Percentiles rank a stretch among this genome's conserved stretches.
These are phyloP conservation scores for Boletales sp. DNA, from an alignment of 768 basidiomycete genomes.

Conservation along the genomic window DNA sequence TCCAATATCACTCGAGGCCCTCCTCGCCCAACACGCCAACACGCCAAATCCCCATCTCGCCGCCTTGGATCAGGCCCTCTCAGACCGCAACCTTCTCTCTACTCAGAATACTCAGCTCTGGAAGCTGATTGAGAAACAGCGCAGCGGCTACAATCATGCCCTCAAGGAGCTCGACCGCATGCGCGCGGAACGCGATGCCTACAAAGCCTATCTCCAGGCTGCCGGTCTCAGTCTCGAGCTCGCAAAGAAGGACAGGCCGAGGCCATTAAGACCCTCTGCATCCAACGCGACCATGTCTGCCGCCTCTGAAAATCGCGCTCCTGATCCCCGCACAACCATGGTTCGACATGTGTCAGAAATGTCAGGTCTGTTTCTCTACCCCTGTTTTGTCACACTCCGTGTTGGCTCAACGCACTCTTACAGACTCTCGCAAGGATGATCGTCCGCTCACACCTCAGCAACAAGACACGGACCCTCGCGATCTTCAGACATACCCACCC, in stretches of 20 bases:
- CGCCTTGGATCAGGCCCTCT: slow-evolving; percentile 74
- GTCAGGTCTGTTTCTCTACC: slow-evolving; percentile 24
- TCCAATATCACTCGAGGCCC: slow-evolving; percentile 47
- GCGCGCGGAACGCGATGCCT: slow-evolving; percentile 73
- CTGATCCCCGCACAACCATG: slow-evolving; percentile 25
- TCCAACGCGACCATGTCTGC: slow-evolving; percentile 23
- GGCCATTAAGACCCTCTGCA: slow-evolving; percentile 13
- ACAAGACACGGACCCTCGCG: slow-evolving; percentile 2
- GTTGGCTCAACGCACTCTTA: background rate
- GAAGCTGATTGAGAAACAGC: slow-evolving; percentile 93
- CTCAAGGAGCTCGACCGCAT: slow-evolving; percentile 85
- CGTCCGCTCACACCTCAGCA: slow-evolving; percentile 18
- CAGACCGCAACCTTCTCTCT: slow-evolving; percentile 77
- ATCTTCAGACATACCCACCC: slow-evolving; percentile 4
- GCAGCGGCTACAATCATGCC: slow-evolving; percentile 73
- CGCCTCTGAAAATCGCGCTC: slow-evolving; percentile 11
- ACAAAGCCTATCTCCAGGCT: slow-evolving; percentile 33
- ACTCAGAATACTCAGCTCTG: slow-evolving; percentile 88
- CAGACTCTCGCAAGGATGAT: slow-evolving; percentile 18
- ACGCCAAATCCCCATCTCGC: slow-evolving; percentile 48
- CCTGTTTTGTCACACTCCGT: background rate
- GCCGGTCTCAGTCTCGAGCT: slow-evolving; percentile 39
- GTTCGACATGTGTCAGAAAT: slow-evolving; percentile 31
- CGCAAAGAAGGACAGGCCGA: slow-evolving; percentile 26
- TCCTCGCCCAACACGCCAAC: slow-evolving; percentile 53